A percentile compares a stretch with the other conserved stretches of the same genome.
Conservation (phyloP, 2,329 filamentous ascomycete species). For the Macroventuria anomochaeta region DNA sequence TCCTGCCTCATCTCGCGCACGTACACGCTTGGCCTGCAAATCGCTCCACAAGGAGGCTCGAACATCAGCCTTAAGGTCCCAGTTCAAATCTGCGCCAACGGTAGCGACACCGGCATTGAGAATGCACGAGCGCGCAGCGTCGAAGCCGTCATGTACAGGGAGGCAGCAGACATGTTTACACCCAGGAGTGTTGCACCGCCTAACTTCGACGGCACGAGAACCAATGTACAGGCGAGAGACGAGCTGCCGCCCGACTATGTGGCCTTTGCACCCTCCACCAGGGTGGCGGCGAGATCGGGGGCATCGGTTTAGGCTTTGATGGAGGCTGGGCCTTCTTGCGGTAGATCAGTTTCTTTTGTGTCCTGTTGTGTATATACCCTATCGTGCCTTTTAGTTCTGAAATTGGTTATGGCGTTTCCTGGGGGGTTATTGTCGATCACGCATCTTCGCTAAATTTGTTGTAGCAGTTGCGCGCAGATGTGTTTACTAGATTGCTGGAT, state of each 20-base stretch:
- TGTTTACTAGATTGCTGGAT: not conserved
- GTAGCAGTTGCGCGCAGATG: not conserved
- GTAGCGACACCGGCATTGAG: slow-evolving; percentile 43
- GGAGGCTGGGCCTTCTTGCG: not conserved
- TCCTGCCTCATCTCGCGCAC: slow-evolving; percentile 69
- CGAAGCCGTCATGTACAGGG: slow-evolving; percentile 34
- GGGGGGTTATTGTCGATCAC: not conserved
- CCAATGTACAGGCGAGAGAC: slow-evolving; percentile 13
- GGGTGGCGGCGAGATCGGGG: not conserved
- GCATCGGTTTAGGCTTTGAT: not conserved
- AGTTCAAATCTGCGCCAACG: slow-evolving; percentile 53
- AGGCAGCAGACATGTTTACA: slow-evolving; percentile 44
- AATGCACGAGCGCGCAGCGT: slow-evolving; percentile 41
- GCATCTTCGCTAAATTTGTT: not conserved
- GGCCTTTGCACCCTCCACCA: slow-evolving; percentile 22
- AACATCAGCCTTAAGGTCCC: slow-evolving; percentile 53
- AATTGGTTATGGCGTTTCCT: not conserved
- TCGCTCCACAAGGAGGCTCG: slow-evolving; percentile 55
- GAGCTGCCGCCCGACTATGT: slow-evolving; percentile 42
- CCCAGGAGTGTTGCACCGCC: slow-evolving; percentile 47
- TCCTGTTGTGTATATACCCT: slow-evolving; percentile 1
- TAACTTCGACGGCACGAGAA: slow-evolving; percentile 11
- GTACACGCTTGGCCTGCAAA: slow-evolving; percentile 66
- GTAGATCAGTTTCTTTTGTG: not conserved
- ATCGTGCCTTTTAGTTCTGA: not conserved